These are phyloP conservation scores for Aureobasidium sp. DNA, from an alignment of 2,329 filamentous ascomycete genomes.

Conservation along the genomic window DNA sequence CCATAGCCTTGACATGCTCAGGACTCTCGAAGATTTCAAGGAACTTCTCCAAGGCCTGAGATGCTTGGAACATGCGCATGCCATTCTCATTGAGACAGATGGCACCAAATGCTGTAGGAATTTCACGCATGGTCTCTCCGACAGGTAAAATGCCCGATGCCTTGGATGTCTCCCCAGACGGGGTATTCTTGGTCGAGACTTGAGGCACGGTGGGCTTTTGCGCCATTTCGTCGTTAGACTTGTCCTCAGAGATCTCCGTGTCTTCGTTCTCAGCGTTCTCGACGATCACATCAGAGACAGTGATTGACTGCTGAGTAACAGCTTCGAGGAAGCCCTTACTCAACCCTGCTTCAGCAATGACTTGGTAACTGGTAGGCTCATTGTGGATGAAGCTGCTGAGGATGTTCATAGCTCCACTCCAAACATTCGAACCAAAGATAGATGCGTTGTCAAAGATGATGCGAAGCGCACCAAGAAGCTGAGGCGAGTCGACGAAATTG, in stretches of 20 bases:
- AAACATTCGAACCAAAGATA: conserved; percentile 84
- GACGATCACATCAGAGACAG: conserved; percentile 8
- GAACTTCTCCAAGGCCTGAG: conserved; percentile 73
- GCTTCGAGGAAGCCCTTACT: conserved; percentile 79
- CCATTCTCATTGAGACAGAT: conserved; percentile 87
- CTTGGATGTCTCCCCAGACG: conserved; percentile 18
- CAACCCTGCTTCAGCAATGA: conserved; percentile 88
- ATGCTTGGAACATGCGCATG: conserved; percentile 78
- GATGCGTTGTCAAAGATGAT: conserved; percentile 71
- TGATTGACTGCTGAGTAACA: conserved; percentile 47
- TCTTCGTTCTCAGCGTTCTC: not conserved
- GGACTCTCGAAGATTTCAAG: conserved; percentile 96
- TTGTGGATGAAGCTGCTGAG: conserved; percentile 97
- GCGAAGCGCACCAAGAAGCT: conserved; percentile 68
- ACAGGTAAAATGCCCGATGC: conserved; percentile 77
- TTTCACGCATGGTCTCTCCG: conserved; percentile 74
- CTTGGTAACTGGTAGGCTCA: conserved; percentile 92
- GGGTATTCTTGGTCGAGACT: not conserved
- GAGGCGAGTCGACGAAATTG: conserved; percentile 89
- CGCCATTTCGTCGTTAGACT: not conserved
- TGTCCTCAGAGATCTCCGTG: not conserved
- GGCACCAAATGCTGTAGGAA: conserved; percentile 82
- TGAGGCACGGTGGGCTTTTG: not conserved
- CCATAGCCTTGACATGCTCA: conserved; percentile 76
- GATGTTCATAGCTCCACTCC: conserved; percentile 89